Evolutionary conservation across 1,139 yeast species (phyloP), one percentile per base, ranked within the genome.

Genomic region (Scheffersomyces stambukii): DNA sequence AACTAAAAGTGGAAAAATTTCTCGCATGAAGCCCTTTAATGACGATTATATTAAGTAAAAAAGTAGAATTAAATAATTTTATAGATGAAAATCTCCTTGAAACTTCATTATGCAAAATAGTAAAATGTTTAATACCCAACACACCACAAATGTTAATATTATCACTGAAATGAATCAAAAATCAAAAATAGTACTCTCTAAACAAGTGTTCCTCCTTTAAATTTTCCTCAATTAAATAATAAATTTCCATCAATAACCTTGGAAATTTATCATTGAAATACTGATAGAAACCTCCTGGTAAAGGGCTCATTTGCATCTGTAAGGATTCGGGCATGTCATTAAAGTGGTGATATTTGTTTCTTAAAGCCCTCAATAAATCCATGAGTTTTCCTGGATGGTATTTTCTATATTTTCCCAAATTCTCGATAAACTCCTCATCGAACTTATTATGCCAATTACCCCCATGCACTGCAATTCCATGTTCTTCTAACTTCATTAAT

Each of bases 331-430:
- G 95, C 54, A 89, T 61, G 49, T 93, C 98, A 55, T 86, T 86
- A 54, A 74, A 91, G 54, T 91, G 99, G 52, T 86, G 96, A 50
- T 83, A 79, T 53, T 91, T 91, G 61, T 91, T 91, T 43, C 99
- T 69, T 44, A 91, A 61, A 0, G 96, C 96, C 38, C 99, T 67
- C 33, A 91, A 59, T 32, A 91, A 60, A 52, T 93, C 98, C 77
- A 86, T 75, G 28, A 91, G 57, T 41, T 79, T 82, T 33, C 74
- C 78, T 0, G 82, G 74, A 40, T 81, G 81, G 52, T 91, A 93
- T 54, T 86, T 89, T 44, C 99, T 71, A 53, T 86, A 91, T 50
- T 83, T 85, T 13, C 95, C 96, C 40, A 93, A 64, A 48, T 89
- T 86, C 14, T 81, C 85, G 61, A 85, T 66, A 48, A 91, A 84